Evolutionary conservation across 1,284 basidiomycete species (phyloP), one percentile per base, ranked within the genome.

Genomic region (Afroboletus lepidellus): DNA sequence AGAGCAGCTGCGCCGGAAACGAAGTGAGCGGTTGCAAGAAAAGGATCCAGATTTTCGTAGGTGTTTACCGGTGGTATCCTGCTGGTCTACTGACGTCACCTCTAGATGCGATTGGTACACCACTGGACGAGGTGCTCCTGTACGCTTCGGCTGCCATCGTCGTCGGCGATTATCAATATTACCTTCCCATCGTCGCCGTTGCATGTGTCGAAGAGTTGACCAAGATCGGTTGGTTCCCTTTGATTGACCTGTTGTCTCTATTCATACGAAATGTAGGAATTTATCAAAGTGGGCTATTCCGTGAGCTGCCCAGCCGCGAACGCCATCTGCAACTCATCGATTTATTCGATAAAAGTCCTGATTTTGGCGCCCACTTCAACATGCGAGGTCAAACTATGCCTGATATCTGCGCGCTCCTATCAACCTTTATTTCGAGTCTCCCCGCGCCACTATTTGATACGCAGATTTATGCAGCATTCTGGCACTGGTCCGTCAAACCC

Each of bases 151-250:
- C 72, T 2, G 64, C 67, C 5, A 72, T 78, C 18, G 63, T 77
- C 18, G 62, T 85, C 7, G 77, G 75, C 9, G 80, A 80, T n/a
- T 74, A 74, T 43, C 73, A 76, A 51, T 78, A 81, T 53, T 64
- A 78, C 53, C 62, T 86, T 3, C 84, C 84, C 0, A 72, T 77
- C 33, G 73, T 84, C 3, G 77, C 81, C 18, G 77, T 80, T 23
- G 72, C 76, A 3, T 83, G 79, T 54, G 67, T 85, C 16, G 81
- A 85, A 51, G 81, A 85, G 62, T 63, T 86, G 13, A 84, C 81
- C 58, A 74, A 78, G 24, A 77, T 77, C 30, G 81, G 83, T 77
- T 36, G 54, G 7, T 21, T 42, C 12, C 30, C 0, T 24, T 21
- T 29, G 24, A 29, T 41, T 16, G 8, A 5, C 30, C 15, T 39